Evolutionary conservation across 2,329 filamentous ascomycete genomes (phyloP), one percentile per base, ranked within the genome.

Genomic region (Monilinia aucupariae): DNA sequence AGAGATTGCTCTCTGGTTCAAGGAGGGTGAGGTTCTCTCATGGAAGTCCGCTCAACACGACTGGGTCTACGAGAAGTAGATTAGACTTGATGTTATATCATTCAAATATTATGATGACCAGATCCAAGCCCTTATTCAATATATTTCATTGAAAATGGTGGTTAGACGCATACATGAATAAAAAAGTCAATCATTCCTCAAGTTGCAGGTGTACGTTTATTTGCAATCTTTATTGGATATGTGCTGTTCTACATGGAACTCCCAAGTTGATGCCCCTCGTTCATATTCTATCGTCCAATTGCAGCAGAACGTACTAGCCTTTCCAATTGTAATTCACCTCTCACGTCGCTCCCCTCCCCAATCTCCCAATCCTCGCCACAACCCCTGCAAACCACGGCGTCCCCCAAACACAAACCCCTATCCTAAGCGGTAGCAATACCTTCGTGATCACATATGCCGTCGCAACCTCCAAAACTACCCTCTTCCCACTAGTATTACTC

Each of bases 1-100:
- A 90, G 94, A 99, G 85, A 99, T 99, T 78, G 89, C 88, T 75
- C 88, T 97, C 77, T 99, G 94, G 94, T 99, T 99, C 90, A 87
- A 89, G 81, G 82, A 90, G 72, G 87, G 86, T 72, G 94, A 97
- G 80, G 77, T 96, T 75, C 80, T 91, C 80, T 83, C 77, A 81
- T 97, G 90, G 86, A 93, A 94, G 85, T 82, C 83, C 72, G 83
- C 90, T 77, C 85, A 90, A 81, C 85, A 89, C 81, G 86, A 90
- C 84, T 97, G 94, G 94, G 83, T 97, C 84, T 97, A 97, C 84
- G 94, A 99, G 90, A 93, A 96, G 85, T 73, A 74, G 69, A 72
- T 70, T 45, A 39, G n/a, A 59, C 10, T 50, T 30, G 32, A 22
- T 62, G 12, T 55, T 56, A 39, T 55, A 41, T 56, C 45, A 43